Percentiles rank a stretch among this genome's conserved stretches.
These are phyloP conservation scores for Tylopilus plumbeoviolaceoides DNA, from an alignment of 768 basidiomycete species.

Conservation along the genomic window DNA sequence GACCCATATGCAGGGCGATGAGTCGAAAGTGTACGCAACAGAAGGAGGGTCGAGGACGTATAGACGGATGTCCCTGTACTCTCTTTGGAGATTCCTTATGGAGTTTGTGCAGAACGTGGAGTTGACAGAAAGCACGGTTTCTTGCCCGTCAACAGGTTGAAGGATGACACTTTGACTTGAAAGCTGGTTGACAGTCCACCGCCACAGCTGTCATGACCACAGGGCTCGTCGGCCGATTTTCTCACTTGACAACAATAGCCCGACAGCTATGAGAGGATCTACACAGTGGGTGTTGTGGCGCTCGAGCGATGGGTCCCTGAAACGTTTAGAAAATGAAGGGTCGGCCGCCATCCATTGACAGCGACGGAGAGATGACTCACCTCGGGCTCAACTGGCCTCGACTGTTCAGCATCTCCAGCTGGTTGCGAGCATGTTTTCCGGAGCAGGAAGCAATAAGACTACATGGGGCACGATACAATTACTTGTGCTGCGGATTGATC, in stretches of 20 bases:
- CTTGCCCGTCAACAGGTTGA: not conserved
- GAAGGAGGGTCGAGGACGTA: not conserved
- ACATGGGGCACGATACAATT: conserved; percentile 1
- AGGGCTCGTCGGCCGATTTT: not conserved
- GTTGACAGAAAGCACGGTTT: not conserved
- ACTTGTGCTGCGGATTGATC: not conserved
- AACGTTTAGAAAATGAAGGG: not conserved
- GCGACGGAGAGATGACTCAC: not conserved
- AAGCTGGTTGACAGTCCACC: not conserved
- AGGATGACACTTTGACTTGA: not conserved
- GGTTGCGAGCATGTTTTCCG: not conserved
- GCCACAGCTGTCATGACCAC: conserved; percentile 1
- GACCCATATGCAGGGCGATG: not conserved
- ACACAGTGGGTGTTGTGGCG: not conserved
- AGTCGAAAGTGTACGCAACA: not conserved
- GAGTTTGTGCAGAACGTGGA: not conserved
- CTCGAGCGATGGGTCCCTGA: not conserved
- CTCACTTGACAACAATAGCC: not conserved
- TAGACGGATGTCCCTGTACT: not conserved
- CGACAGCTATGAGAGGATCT: not conserved
- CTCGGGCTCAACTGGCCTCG: not conserved
- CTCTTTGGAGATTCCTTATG: not conserved
- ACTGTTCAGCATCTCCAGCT: not conserved
- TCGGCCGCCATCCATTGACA: not conserved
- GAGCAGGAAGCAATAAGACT: not conserved